Evolutionary conservation across 2,329 filamentous ascomycete species (phyloP).

Genomic region (Chalaropsis ovoidea): DNA sequence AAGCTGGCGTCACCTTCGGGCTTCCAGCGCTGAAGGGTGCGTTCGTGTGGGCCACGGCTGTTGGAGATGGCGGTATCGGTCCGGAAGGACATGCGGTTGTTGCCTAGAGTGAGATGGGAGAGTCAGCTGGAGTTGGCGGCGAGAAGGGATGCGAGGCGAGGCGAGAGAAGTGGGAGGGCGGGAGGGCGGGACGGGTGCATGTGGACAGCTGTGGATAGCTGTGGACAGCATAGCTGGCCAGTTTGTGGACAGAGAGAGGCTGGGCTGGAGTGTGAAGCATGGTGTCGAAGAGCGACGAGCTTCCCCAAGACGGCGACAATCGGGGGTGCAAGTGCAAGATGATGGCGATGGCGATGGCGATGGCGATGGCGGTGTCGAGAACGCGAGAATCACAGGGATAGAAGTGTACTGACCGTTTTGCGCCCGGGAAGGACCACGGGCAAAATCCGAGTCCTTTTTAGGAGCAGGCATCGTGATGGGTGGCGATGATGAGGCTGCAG

Average conservation of each 20-base stretch:
- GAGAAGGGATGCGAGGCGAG: background rate
- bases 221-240: background rate
- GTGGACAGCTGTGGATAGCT: too few species aligned
- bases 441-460: conserved; percentile 34
- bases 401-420: conserved; percentile 34
- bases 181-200: too few species aligned
- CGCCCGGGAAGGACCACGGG: conserved; percentile 27
- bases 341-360: background rate
- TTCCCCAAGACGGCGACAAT: background rate
- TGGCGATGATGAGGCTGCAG: conserved; percentile 16
- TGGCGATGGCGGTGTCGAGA: background rate
- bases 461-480: conserved; percentile 33
- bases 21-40: conserved; percentile 72
- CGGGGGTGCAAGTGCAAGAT: too few species aligned
- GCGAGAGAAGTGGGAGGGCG: too few species aligned
- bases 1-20: conserved; percentile 50
- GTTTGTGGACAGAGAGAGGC: background rate
- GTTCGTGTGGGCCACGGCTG: conserved; percentile 56
- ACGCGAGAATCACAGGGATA: background rate
- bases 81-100: conserved; percentile 59
- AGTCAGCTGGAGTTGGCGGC: conserved; percentile 14
- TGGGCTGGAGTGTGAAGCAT: background rate
- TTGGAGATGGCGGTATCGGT: conserved; percentile 86
- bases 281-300: background rate
- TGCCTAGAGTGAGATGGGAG: conserved; percentile 36